Conservation (phyloP, 2,329 filamentous ascomycete genomes). For the Aspergillus nomiae region DNA sequence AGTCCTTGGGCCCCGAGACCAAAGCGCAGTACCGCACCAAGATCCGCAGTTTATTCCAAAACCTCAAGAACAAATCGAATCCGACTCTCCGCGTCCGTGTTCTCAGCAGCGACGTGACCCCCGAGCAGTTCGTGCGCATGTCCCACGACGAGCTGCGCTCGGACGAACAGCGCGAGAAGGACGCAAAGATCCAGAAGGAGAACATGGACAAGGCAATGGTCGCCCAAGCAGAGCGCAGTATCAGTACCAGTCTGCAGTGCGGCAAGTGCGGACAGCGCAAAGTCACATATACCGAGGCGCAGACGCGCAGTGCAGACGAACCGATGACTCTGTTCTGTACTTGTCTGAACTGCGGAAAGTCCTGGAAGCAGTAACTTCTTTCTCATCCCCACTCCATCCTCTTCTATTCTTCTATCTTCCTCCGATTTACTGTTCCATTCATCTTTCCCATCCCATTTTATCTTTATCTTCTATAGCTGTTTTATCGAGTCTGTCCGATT, state of each 20-base stretch:
- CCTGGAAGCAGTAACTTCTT: slow-evolving; percentile 44
- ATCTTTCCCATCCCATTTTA: background rate
- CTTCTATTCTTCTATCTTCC: background rate
- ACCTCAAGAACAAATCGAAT: slow-evolving; percentile 92
- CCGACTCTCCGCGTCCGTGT: slow-evolving; percentile 74
- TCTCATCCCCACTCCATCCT: slow-evolving; percentile 7
- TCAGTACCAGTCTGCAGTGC: slow-evolving; percentile 85
- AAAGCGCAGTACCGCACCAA: slow-evolving; percentile 78
- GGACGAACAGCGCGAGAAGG: slow-evolving; percentile 73
- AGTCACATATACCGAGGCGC: slow-evolving; percentile 94
- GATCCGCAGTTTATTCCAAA: slow-evolving; percentile 89
- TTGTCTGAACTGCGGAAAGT: slow-evolving; percentile 51
- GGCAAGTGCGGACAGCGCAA: slow-evolving; percentile 90
- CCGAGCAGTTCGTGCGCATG: slow-evolving; percentile 81
- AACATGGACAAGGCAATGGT: slow-evolving; percentile 99
- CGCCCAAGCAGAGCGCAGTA: slow-evolving; percentile 85
- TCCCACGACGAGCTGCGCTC: slow-evolving; percentile 88
- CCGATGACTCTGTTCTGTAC: slow-evolving; percentile 61
- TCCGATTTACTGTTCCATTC: background rate
- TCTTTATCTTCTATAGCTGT: background rate
- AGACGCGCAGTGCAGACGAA: slow-evolving; percentile 94
- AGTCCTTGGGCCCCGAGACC: slow-evolving; percentile 68
- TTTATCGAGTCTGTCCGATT: slow-evolving; percentile 1
- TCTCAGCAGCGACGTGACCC: slow-evolving; percentile 69
- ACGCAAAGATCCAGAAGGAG: slow-evolving; percentile 77